A percentile compares a stretch with the other conserved stretches of the same genome.
Conservation (phyloP, 2,329 filamentous ascomycete genomes). For the Teratosphaeria gauchensis region DNA sequence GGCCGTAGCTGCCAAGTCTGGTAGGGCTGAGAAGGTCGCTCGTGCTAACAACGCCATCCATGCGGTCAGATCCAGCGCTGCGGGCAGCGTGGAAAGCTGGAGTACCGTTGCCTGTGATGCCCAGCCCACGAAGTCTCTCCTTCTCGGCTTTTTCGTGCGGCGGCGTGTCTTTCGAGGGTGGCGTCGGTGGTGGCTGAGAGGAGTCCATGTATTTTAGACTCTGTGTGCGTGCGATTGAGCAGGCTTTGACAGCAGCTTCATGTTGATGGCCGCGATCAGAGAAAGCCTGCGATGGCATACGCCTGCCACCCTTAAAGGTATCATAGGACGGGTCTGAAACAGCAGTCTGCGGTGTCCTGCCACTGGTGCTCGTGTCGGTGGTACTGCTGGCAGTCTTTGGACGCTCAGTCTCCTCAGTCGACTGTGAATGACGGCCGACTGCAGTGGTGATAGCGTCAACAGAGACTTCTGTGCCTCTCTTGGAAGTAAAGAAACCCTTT, state of each 20-base stretch:
- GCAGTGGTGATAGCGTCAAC: neutral
- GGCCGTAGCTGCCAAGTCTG: slow-evolving; percentile 16
- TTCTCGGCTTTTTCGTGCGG: slow-evolving; percentile 14
- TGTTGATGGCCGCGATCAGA: slow-evolving; percentile 5
- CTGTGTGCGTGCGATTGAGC: slow-evolving; percentile 14
- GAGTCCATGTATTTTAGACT: slow-evolving; percentile 21
- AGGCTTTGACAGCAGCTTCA: slow-evolving; percentile 1
- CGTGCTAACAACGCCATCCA: slow-evolving; percentile 9
- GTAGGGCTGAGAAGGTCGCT: slow-evolving; percentile 14
- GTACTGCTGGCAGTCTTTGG: neutral
- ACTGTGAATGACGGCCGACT: neutral
- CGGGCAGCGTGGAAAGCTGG: neutral
- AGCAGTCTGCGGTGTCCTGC: slow-evolving; percentile 8
- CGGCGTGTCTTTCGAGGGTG: slow-evolving; percentile 36
- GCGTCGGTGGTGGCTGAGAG: slow-evolving; percentile 28
- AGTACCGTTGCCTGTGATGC: neutral
- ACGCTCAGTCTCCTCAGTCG: neutral
- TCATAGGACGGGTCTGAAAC: slow-evolving; percentile 9
- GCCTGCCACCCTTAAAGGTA: slow-evolving; percentile 6
- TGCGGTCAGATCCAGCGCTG: slow-evolving; percentile 1
- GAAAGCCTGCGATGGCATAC: slow-evolving; percentile 7
- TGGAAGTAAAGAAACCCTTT: slow-evolving; percentile 3
- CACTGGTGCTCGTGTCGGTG: neutral
- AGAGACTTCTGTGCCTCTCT: slow-evolving; percentile 2
- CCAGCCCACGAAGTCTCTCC: neutral